phyloP scores from a whole-genome alignment of 495 filamentous ascomycete genomes.

The Pseudotulostoma volvatum region DNA sequence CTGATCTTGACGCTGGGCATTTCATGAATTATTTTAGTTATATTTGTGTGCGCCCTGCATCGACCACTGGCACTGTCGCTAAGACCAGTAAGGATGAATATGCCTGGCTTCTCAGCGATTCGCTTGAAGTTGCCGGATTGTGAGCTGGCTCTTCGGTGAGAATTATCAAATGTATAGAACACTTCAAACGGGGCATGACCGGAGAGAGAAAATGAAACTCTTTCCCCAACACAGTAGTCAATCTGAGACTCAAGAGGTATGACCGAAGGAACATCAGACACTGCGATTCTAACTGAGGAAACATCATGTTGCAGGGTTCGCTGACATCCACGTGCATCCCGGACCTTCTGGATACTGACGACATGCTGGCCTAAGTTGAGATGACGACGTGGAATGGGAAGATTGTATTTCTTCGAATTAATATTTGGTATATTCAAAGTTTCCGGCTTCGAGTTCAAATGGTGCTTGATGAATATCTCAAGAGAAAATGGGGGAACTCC shows the following conservation, averaged over 20 bases:
- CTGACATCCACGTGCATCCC: slow-evolving; percentile 71
- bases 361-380: slow-evolving; percentile 73
- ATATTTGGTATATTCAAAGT: slow-evolving; percentile 64
- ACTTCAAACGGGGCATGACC: slow-evolving; percentile 83
- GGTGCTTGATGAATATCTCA: slow-evolving; percentile 84
- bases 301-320: slow-evolving; percentile 47
- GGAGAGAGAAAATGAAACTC: slow-evolving; percentile 75
- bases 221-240: slow-evolving; percentile 92
- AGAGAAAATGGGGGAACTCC: slow-evolving; percentile 79
- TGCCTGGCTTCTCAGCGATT: slow-evolving; percentile 76
- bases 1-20: slow-evolving; percentile 83
- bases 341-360: slow-evolving; percentile 73
- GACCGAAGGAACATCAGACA: slow-evolving; percentile 84
- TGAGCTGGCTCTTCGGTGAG: slow-evolving; percentile 59
- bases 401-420: slow-evolving; percentile 50
- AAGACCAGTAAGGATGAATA: slow-evolving; percentile 72
- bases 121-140: slow-evolving; percentile 68
- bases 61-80: slow-evolving; percentile 59
- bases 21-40: slow-evolving; percentile 70
- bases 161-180: slow-evolving; percentile 73
- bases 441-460: slow-evolving; percentile 62
- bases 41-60: slow-evolving; percentile 61
- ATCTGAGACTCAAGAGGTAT: slow-evolving; percentile 66
- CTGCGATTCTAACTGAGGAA: slow-evolving; percentile 65
- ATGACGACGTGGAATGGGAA: slow-evolving; percentile 66